Percentiles rank a stretch among this genome's conserved stretches.
Evolutionary conservation across 2,329 filamentous ascomycete species (phyloP).

Genomic region (Emergomyces orientalis): DNA sequence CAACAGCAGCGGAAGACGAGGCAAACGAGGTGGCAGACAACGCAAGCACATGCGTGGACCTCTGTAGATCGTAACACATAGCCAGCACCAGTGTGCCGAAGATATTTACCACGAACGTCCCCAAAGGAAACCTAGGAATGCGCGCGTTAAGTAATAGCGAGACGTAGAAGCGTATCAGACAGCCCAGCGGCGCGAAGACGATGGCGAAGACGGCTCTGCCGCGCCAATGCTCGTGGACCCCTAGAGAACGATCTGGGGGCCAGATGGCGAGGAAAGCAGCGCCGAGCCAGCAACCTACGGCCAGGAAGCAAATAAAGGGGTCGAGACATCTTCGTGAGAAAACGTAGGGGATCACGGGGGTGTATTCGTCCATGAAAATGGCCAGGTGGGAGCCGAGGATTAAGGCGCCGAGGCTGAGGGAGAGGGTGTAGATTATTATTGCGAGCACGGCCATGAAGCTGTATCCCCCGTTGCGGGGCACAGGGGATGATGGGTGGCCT

Average conservation of each 20-base stretch:
- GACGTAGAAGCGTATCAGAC: slow-evolving; percentile 63
- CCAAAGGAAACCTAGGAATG: slow-evolving; percentile 62
- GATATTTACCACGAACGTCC: slow-evolving; percentile 77
- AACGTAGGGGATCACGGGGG: slow-evolving; percentile 51
- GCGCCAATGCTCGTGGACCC: slow-evolving; percentile 55
- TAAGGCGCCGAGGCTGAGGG: slow-evolving; percentile 60
- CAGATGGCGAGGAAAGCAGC: slow-evolving; percentile 62
- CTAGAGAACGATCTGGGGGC: slow-evolving; percentile 49
- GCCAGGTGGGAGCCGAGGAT: slow-evolving; percentile 68
- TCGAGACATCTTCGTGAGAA: slow-evolving; percentile 56
- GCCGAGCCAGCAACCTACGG: slow-evolving; percentile 66
- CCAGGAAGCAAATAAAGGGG: slow-evolving; percentile 53
- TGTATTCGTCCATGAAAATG: slow-evolving; percentile 47
- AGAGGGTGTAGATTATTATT: slow-evolving; percentile 62
- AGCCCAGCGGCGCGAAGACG: slow-evolving; percentile 74
- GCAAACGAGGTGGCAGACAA: slow-evolving; percentile 18
- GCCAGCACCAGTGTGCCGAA: slow-evolving; percentile 65
- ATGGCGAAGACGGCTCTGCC: slow-evolving; percentile 65
- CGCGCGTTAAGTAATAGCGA: slow-evolving; percentile 62
- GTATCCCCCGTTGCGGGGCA: slow-evolving; percentile 59
- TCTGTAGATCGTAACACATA: slow-evolving; percentile 70
- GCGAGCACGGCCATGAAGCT: slow-evolving; percentile 73
- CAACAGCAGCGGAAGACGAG: not conserved
- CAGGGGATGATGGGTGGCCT: slow-evolving; percentile 37
- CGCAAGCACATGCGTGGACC: slow-evolving; percentile 44